Conservation (phyloP, 2,329 filamentous ascomycete species). For the Thelonectria blattea region DNA sequence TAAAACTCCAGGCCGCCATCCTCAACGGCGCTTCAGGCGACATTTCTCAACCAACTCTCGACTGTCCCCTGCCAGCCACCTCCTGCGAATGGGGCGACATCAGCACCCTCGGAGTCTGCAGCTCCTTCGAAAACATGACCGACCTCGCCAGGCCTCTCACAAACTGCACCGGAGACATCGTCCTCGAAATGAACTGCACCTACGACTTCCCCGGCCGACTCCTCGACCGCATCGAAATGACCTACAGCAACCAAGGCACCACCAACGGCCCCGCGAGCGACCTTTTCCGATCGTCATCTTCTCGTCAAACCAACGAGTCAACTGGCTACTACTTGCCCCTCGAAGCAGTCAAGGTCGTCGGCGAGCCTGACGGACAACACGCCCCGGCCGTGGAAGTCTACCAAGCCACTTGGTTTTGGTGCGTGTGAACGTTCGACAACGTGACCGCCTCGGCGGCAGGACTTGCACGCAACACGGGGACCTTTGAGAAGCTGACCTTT, state of each 20-base stretch:
- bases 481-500: not conserved
- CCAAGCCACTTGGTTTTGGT: slow-evolving; percentile 1
- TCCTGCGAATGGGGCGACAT: slow-evolving; percentile 10
- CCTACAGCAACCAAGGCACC: not conserved
- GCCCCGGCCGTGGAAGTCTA: not conserved
- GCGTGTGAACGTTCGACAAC: not conserved
- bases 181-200: slow-evolving; percentile 3
- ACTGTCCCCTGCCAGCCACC: slow-evolving; percentile 7
- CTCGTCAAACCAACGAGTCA: not conserved
- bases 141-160: not conserved
- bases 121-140: slow-evolving; percentile 6
- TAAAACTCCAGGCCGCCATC: slow-evolving; percentile 4
- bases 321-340: not conserved
- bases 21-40: slow-evolving; percentile 10
- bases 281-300: not conserved
- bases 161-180: not conserved
- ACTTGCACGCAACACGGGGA: not conserved
- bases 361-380: not conserved
- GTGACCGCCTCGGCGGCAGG: not conserved
- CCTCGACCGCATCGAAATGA: not conserved
- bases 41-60: slow-evolving; percentile 2
- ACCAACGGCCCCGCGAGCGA: not conserved
- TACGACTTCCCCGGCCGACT: slow-evolving; percentile 4
- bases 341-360: not conserved
- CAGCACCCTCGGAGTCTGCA: slow-evolving; percentile 10